Evolutionary conservation across 495 filamentous ascomycete genomes (phyloP), one percentile per base, ranked within the genome.

Genomic region (Penicillium lividum): DNA sequence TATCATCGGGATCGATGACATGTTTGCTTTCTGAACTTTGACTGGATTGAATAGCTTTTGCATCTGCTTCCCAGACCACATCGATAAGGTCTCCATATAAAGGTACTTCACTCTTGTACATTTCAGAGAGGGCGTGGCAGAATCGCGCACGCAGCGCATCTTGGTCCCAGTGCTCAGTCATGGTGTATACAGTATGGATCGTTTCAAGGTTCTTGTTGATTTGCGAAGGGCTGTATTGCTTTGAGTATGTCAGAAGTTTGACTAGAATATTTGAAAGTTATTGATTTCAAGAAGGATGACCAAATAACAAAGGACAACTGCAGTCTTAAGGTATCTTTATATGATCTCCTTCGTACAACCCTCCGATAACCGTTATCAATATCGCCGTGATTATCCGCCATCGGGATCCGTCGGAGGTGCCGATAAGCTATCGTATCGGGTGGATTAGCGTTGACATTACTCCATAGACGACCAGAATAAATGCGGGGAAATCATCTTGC

Each of bases 51-150:
- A 75, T 36, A 27, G 62, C 58, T 34, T 67, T 60, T 13, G 57
- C 56, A 51, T 78, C 70, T 52, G 68, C 73, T 43, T 67, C 42
- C 50, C 57, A 58, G 11, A 78, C 75, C 8, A 76, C 52, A 33
- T 72, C 62, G 22, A 77, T 56, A 1, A 78, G 61, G 31, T 72
- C 56, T 11, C 71, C 73, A 51, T 78, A 78, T 10, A 77, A 57
- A 15, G 75, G 75, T 3, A 78, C 73, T 51, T 78, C 75, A 34
- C 28, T 60, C 40, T 68, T 69, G 63, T 77, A 78, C 73, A 78
- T 74, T 44, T 68, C 63, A 7, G 75, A 78, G 28, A 78, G 65
- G 4, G 73, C 68, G 27, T 65, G 60, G 34, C 69, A 69, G 49
- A 78, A 76, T 13, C 56, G 55, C 9, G 72, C 64, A 1, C 75